phyloP scores from a whole-genome alignment of 2,329 filamentous ascomycete genomes.

The Hypoxylon sp. region DNA sequence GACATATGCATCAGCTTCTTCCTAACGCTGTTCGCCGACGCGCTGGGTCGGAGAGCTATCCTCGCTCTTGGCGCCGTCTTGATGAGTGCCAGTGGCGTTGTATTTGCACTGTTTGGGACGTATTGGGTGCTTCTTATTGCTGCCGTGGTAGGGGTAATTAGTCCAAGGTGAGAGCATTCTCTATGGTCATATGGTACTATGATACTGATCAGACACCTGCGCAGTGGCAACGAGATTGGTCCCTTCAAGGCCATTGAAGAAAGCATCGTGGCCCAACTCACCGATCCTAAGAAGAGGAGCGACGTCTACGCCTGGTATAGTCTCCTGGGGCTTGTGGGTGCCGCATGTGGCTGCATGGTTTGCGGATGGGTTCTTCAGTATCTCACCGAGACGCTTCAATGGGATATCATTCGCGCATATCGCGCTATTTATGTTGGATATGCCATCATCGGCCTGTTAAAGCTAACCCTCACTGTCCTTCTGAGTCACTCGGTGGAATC shows the following conservation, averaged over 20 bases:
- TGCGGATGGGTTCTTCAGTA: constrained; percentile 72
- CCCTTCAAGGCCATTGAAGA: constrained; percentile 75
- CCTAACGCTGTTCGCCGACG: constrained; percentile 72
- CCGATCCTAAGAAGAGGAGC: constrained; percentile 60
- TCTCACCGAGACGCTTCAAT: constrained; percentile 57
- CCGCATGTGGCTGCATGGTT: constrained; percentile 70
- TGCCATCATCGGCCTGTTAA: constrained; percentile 69
- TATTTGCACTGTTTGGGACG: constrained; percentile 66
- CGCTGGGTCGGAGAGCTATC: constrained; percentile 67
- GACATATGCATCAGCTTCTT: constrained; percentile 72
- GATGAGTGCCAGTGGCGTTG: constrained; percentile 69
- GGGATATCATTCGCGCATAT: constrained; percentile 47
- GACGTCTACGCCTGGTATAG: constrained; percentile 76
- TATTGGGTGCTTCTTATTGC: constrained; percentile 72
- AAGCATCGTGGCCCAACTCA: constrained; percentile 71
- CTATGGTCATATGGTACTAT: background rate
- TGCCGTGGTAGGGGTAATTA: constrained; percentile 73
- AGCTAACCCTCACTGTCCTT: constrained; percentile 66
- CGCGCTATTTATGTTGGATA: constrained; percentile 69
- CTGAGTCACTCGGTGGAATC: constrained; percentile 59
- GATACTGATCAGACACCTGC: background rate
- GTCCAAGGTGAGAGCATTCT: constrained; percentile 60
- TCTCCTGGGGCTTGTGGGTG: constrained; percentile 70
- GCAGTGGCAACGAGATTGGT: constrained; percentile 74
- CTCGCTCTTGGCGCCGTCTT: constrained; percentile 67